A percentile compares a stretch with the other conserved stretches of the same genome.
Conservation (phyloP, 2,329 filamentous ascomycete species). For the Ceratocystis alfenasii region DNA sequence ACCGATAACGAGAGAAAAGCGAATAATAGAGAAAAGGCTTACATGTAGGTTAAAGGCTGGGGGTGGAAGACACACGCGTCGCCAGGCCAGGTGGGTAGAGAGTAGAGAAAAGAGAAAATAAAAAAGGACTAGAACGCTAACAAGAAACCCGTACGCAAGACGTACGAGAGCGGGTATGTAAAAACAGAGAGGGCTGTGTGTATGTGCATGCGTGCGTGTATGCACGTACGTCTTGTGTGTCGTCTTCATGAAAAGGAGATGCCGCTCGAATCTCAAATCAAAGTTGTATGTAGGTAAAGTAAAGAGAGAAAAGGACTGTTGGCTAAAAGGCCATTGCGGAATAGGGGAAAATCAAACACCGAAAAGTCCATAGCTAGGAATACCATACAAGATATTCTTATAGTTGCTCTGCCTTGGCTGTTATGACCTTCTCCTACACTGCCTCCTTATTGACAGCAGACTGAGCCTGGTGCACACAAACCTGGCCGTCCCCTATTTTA, state of each 20-base stretch:
- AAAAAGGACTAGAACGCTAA: neutral
- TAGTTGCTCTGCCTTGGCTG: neutral
- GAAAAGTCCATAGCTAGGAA: neutral
- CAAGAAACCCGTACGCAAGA: too few relatives aligned
- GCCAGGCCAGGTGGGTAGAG: neutral
- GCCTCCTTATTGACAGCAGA: neutral
- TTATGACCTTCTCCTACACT: neutral
- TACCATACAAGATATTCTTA: neutral
- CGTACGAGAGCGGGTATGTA: too few relatives aligned
- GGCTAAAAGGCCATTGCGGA: neutral
- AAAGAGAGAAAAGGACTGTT: neutral
- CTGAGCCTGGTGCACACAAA: too few relatives aligned
- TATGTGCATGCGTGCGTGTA: neutral
- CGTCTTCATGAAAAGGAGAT: too few relatives aligned
- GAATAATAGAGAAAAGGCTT: constrained; percentile 3
- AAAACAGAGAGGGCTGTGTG: neutral
- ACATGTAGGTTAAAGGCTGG: neutral
- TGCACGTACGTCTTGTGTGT: neutral
- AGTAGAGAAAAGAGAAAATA: neutral
- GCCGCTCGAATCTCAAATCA: too few relatives aligned
- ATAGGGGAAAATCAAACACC: neutral
- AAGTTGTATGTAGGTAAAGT: too few relatives aligned
- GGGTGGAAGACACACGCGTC: neutral
- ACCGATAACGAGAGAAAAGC: neutral
- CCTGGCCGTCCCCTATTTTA: neutral